Evolutionary conservation across 192 early-diverging fungal species (phyloP).

Genomic region (Umbelopsis sp.): DNA sequence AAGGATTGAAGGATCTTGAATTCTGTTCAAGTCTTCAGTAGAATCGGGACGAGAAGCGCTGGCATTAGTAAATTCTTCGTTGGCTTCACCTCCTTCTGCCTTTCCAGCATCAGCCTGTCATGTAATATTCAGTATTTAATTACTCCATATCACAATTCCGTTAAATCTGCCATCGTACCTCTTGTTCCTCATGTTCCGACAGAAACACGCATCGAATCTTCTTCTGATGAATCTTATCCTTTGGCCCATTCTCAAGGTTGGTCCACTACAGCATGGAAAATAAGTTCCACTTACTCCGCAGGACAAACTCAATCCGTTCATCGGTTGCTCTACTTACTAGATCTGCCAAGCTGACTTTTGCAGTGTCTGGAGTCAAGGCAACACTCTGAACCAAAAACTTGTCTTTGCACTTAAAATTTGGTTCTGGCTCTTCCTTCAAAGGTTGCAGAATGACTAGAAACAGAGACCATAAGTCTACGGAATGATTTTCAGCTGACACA

Average conservation of each 20-base stretch:
- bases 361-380: conserved; percentile 68
- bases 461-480: no score
- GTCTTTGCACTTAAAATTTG: conserved; percentile 88
- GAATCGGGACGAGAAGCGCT: background rate
- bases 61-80: conserved; percentile 12
- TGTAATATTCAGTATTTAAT: background rate
- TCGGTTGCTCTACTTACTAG: conserved; percentile 41
- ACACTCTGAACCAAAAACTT: conserved; percentile 96
- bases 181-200: background rate
- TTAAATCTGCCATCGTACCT: background rate
- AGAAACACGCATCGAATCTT: conserved; percentile 69
- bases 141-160: background rate
- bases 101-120: background rate
- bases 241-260: conserved; percentile 61
- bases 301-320: background rate
- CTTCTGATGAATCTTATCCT: conserved; percentile 64
- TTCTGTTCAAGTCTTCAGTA: background rate
- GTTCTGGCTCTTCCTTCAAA: conserved; percentile 79
- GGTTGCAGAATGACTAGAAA: conserved; percentile 81
- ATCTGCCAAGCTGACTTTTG: conserved; percentile 64
- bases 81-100: background rate
- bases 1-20: background rate
- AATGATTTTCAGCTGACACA: no score
- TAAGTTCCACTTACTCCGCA: background rate
- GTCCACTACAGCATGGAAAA: conserved; percentile 53